Conservation (phyloP, 345 rosid genomes). For the Moricandia moricandioides region DNA sequence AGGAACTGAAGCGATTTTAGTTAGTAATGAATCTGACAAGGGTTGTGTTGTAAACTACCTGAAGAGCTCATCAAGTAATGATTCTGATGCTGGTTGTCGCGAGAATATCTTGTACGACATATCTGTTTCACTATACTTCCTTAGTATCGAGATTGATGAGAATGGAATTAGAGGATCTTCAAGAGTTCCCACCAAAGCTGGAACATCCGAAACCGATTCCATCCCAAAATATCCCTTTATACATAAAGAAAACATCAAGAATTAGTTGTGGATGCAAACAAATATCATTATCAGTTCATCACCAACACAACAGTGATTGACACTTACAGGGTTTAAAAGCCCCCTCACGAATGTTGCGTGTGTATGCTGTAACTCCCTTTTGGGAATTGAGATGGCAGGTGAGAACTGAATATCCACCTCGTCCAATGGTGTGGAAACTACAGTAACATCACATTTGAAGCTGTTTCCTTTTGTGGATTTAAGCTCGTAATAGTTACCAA, state of each 20-base stretch:
- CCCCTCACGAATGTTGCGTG: slow-evolving; percentile 95
- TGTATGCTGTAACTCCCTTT: slow-evolving; percentile 81
- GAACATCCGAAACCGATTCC: slow-evolving; percentile 53
- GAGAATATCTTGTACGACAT: slow-evolving; percentile 77
- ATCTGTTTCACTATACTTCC: slow-evolving; percentile 53
- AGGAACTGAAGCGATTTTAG: background rate
- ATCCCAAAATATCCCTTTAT: slow-evolving; percentile 76
- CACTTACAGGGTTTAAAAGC: slow-evolving; percentile 73
- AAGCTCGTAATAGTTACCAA: slow-evolving; percentile 68
- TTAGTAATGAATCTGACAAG: slow-evolving; percentile 5
- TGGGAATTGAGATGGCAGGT: slow-evolving; percentile 66
- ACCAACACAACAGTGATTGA: background rate
- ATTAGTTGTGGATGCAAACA: slow-evolving; percentile 13
- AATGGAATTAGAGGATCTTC: slow-evolving; percentile 83
- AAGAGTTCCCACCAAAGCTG: slow-evolving; percentile 71
- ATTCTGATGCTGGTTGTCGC: slow-evolving; percentile 54
- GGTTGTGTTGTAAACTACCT: slow-evolving; percentile 43
- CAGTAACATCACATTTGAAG: slow-evolving; percentile 63
- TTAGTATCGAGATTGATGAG: slow-evolving; percentile 74
- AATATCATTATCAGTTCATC: background rate
- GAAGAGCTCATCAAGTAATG: slow-evolving; percentile 72
- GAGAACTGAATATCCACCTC: slow-evolving; percentile 64
- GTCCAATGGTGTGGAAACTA: slow-evolving; percentile 77
- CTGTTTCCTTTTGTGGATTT: slow-evolving; percentile 68
- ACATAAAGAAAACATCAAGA: slow-evolving; percentile 22